phyloP scores from a whole-genome alignment of 768 basidiomycete genomes.

The Suillus occidentalis region DNA sequence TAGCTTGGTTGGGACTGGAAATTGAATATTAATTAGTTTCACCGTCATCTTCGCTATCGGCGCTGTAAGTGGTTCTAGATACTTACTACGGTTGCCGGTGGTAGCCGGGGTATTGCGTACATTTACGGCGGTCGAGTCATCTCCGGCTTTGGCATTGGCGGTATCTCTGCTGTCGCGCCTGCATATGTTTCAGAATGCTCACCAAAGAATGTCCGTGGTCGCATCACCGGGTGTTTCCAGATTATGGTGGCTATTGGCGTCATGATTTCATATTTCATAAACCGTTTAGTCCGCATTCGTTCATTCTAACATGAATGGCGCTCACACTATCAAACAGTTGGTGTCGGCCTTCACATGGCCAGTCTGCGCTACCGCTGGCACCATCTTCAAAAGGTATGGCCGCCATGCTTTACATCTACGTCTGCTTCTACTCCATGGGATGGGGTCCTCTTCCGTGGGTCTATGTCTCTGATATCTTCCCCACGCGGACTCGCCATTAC shows the following conservation, averaged over 20 bases:
- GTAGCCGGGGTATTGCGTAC: conserved; percentile 55
- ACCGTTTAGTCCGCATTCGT: conserved; percentile 48
- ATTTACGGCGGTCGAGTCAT: conserved; percentile 84
- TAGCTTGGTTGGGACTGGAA: conserved; percentile 68
- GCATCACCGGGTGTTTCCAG: conserved; percentile 85
- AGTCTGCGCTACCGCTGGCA: conserved; percentile 41
- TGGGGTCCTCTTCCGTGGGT: conserved; percentile 75
- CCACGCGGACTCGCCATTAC: conserved; percentile 79
- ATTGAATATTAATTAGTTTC: conserved; percentile 60
- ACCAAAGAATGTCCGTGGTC: conserved; percentile 83
- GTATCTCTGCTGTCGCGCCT: conserved; percentile 81
- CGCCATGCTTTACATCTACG: conserved; percentile 82
- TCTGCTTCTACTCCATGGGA: conserved; percentile 86
- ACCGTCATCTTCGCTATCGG: conserved; percentile 67
- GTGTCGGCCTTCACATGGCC: conserved; percentile 56
- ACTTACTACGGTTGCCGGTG: conserved; percentile 65
- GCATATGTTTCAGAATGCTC: conserved; percentile 86
- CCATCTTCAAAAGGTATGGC: conserved; percentile 77
- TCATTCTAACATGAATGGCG: conserved; percentile 6
- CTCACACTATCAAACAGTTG: conserved; percentile 40
- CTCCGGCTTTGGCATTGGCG: conserved; percentile 79
- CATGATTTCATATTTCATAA: conserved; percentile 83
- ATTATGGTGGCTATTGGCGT: conserved; percentile 83
- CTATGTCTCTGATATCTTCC: conserved; percentile 84
- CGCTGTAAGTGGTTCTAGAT: conserved; percentile 66